Percentiles rank a stretch among this genome's conserved stretches.
phyloP scores from a whole-genome alignment of 1,284 basidiomycete genomes.

The Apiotrichum sp. region DNA sequence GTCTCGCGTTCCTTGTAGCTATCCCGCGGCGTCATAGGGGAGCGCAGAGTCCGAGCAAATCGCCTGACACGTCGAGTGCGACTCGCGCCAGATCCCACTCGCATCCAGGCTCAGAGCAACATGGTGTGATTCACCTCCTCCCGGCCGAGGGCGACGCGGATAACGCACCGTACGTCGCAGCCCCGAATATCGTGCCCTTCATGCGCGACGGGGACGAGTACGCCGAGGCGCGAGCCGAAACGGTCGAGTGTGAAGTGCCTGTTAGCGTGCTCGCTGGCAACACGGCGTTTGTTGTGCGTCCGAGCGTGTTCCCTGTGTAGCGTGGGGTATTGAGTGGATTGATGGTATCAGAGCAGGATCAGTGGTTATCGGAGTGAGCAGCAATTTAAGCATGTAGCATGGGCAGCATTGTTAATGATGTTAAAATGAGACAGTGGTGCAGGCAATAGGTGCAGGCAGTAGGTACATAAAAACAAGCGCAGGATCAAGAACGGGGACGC shows the following conservation, averaged over 20 bases:
- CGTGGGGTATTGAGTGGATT: too few species aligned
- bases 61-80: too few species aligned
- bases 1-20: constrained; percentile 71
- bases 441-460: too few species aligned
- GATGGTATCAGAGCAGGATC: too few species aligned
- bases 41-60: too few species aligned
- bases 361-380: too few species aligned
- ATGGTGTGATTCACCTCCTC: constrained; percentile 40
- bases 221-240: constrained; percentile 60
- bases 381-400: too few species aligned
- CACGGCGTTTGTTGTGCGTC: constrained; percentile 60
- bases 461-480: too few species aligned
- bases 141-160: constrained; percentile 20
- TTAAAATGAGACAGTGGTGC: too few species aligned
- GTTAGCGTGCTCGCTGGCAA: constrained; percentile 80
- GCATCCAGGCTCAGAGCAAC: constrained; percentile 49
- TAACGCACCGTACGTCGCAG: constrained; percentile 42
- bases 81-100: too few species aligned
- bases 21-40: constrained; percentile 44
- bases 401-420: too few species aligned
- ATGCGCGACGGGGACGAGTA: constrained; percentile 1
- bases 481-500: too few species aligned
- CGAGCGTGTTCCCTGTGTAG: constrained; percentile 24
- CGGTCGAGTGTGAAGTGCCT: constrained; percentile 86
- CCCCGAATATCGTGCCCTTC: constrained; percentile 56